Base-by-base conservation (phyloP, 1,284 basidiomycete genomes). In the Trametes sp. region DNA sequence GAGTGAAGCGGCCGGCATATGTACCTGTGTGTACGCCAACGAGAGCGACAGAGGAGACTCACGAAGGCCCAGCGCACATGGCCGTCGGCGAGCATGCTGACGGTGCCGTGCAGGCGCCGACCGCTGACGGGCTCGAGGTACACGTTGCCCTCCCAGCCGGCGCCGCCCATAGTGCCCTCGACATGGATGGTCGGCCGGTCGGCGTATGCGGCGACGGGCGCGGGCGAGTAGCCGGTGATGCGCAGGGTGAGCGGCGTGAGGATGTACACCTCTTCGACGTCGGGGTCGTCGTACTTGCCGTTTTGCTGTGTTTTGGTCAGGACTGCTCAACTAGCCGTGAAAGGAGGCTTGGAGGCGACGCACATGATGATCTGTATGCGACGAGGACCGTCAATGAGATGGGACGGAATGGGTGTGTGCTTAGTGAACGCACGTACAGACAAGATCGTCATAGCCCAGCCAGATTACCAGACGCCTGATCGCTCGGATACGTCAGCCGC, bases 41-140 rank as follows among this genome's bases (percentile, higher is more conserved):
- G 24, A 87, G 64, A 21, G 77, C 78, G 75, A 85, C 75, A 1
- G 85, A 24, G n/a, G 11, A 5, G 1, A 51, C 31, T 26, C 59
- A 87, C 85, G 73, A 85, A 70, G 24, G 74, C 76, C 86, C 86
- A 87, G n/a, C 85, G 76, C 19, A 87, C 77, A 31, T 77, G 78
- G 5, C 83, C 82, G 49, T 83, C 82, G 16, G 77, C 76, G 45
- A 84, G 79, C 76, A 87, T 81, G 44, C 82, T 75, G 7, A 87
- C 82, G 0, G 75, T 79, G 1, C 87, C 87, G 48, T 72, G 73
- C 10, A 83, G 62, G 4, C 63, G 68, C 28, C 79, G 71, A 51
- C 72, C 64, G 14, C 73, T 69, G 42, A 78, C 58, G 51, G 45
- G 52, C 4, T 23, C 31, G 14, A 21, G 36, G 3, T 31, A 29